Evolutionary conservation across 106 monocot genomes (phyloP), one percentile per base, ranked within the genome.

Genomic region (Vanilla planifolia): DNA sequence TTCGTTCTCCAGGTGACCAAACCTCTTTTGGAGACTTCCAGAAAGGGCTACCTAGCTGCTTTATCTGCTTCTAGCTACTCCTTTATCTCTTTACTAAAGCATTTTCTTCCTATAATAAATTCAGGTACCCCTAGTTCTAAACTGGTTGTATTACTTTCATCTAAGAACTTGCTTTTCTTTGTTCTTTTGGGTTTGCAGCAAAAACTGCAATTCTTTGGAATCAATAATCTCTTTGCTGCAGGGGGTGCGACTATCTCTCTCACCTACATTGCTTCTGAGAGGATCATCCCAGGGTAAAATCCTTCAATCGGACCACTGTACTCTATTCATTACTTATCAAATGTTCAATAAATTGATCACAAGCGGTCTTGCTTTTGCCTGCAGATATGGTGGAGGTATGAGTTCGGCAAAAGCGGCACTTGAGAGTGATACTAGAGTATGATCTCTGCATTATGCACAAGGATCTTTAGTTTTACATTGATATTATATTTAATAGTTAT

Each of bases 101-200:
- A 90, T 66, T 90, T 95, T 58, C 89, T 95, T 78, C 95, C 95
- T 13, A 95, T 95, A 60, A 95, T 95, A 83, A 95, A 90, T 81
- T 79, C 95, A 81, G 90, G 95, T 78, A 71, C 35, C 35, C 3
- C 1, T 4, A n/a, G n/a, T n/a, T n/a, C n/a, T n/a, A n/a, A n/a
- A n/a, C n/a, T n/a, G n/a, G n/a, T n/a, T n/a, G n/a, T n/a, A n/a
- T n/a, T n/a, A n/a, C n/a, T n/a, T n/a, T n/a, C n/a, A n/a, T n/a
- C n/a, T n/a, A n/a, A n/a, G n/a, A n/a, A n/a, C n/a, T n/a, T n/a
- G n/a, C n/a, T n/a, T n/a, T n/a, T n/a, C n/a, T n/a, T n/a, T n/a
- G n/a, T n/a, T n/a, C n/a, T n/a, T n/a, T n/a, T n/a, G n/a, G n/a
- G n/a, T n/a, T n/a, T n/a, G n/a, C n/a, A n/a, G n/a, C n/a, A n/a